A percentile compares a stretch with the other conserved stretches of the same genome.
These are phyloP conservation scores for Symbiodinium natans DNA, from an alignment of 73 alveolate species.

Conservation along the genomic window DNA sequence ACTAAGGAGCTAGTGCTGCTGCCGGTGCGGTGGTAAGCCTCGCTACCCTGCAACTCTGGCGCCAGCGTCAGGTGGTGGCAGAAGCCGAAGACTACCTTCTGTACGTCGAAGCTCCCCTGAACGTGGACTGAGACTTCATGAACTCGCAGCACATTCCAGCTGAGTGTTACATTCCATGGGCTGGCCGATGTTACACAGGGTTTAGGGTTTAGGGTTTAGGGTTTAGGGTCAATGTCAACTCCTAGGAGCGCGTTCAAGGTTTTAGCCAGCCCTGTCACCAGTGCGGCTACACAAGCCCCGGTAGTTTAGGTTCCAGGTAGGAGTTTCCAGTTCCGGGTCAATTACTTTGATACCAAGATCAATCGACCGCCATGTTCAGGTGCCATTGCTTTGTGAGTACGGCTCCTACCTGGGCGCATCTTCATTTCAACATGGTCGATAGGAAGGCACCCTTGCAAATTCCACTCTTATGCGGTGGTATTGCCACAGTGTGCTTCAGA, in stretches of 20 bases:
- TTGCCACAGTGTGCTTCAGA: neutral
- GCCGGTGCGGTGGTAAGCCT: neutral
- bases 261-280: neutral
- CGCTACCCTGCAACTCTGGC: neutral
- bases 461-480: neutral
- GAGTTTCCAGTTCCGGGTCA: too few species aligned
- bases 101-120: neutral
- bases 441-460: neutral
- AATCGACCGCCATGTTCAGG: neutral
- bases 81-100: neutral
- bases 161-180: too few species aligned
- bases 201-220: too few species aligned
- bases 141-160: too few species aligned
- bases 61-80: neutral
- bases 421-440: neutral
- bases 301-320: too few species aligned
- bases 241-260: too few species aligned
- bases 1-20: neutral
- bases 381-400: neutral
- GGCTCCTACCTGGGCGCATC: neutral
- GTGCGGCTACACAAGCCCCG: neutral
- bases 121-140: neutral
- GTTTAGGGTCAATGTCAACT: too few species aligned
- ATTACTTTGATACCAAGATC: too few species aligned
- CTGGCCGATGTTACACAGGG: too few species aligned